phyloP scores from a whole-genome alignment of 2,329 filamentous ascomycete species.

The Lachnellula subtilissima region DNA sequence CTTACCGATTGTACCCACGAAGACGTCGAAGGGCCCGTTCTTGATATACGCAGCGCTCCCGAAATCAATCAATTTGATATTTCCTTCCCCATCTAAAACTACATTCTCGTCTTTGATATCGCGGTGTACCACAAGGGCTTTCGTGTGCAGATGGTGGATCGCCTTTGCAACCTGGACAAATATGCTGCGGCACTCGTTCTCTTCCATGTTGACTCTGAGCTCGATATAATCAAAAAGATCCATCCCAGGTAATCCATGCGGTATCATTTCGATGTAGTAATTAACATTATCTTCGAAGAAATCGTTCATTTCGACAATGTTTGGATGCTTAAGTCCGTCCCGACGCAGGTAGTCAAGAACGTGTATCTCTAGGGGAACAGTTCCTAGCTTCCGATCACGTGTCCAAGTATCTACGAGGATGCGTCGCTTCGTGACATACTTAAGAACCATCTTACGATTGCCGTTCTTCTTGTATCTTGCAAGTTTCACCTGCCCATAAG shows the following conservation, averaged over 20 bases:
- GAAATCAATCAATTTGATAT: constrained; percentile 97
- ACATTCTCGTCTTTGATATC: constrained; percentile 99
- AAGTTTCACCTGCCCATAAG: constrained; percentile 95
- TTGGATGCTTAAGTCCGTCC: constrained; percentile 61
- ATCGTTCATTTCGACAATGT: constrained; percentile 68
- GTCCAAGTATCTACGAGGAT: constrained; percentile 99
- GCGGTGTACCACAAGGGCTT: constrained; percentile 86
- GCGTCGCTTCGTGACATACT: constrained; percentile 94
- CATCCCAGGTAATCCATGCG: constrained; percentile 94
- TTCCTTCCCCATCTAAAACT: constrained; percentile 88
- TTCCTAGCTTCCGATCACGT: constrained; percentile 84
- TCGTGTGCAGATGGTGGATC: constrained; percentile 85
- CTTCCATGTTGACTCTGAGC: constrained; percentile 91
- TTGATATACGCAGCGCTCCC: constrained; percentile 98
- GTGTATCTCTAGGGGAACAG: constrained; percentile 94
- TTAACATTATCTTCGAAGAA: constrained; percentile 80
- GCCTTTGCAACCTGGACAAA: constrained; percentile 90
- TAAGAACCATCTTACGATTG: constrained; percentile 82
- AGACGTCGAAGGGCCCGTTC: constrained; percentile 96
- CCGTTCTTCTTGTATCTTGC: constrained; percentile 75
- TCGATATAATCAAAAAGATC: constrained; percentile 99
- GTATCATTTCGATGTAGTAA: constrained; percentile 98
- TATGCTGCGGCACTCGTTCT: constrained; percentile 87
- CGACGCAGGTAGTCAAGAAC: constrained; percentile 88
- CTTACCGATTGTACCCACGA: constrained; percentile 96